phyloP scores from a whole-genome alignment of 1,139 yeast species.

The Sugiyamaella xylanicola region DNA sequence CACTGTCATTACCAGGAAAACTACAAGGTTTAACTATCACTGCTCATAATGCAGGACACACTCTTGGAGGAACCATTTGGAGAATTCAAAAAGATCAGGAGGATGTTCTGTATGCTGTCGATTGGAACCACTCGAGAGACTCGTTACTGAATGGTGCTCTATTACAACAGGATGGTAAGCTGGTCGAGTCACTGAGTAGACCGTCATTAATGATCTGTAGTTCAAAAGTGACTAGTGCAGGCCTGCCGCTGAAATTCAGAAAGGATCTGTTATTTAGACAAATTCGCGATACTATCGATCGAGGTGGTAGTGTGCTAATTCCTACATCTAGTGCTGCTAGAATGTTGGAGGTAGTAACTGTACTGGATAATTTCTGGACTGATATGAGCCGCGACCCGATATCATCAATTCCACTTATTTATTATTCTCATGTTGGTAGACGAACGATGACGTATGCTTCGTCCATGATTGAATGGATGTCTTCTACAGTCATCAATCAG shows the following conservation, averaged over 20 bases:
- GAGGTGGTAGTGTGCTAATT: constrained; percentile 73
- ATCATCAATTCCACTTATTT: constrained; percentile 62
- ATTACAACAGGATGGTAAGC: constrained; percentile 54
- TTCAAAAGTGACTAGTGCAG: constrained; percentile 63
- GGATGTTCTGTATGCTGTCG: constrained; percentile 81
- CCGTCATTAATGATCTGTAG: constrained; percentile 87
- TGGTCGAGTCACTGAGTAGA: constrained; percentile 65
- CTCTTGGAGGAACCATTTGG: constrained; percentile 94
- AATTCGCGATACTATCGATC: constrained; percentile 66
- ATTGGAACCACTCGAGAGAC: constrained; percentile 95
- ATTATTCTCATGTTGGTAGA: constrained; percentile 77
- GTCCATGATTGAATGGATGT: constrained; percentile 95
- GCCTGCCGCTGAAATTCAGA: constrained; percentile 64
- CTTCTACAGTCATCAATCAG: constrained; percentile 71
- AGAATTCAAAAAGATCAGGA: constrained; percentile 71
- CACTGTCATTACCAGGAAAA: constrained; percentile 46
- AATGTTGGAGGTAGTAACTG: constrained; percentile 73
- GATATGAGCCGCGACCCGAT: constrained; percentile 48
- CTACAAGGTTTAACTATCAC: constrained; percentile 69
- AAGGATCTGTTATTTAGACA: constrained; percentile 59
- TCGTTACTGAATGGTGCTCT: constrained; percentile 82
- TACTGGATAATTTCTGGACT: constrained; percentile 63
- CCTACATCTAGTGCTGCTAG: constrained; percentile 88
- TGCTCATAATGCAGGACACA: constrained; percentile 90
- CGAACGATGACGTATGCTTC: constrained; percentile 81